A percentile compares a stretch with the other conserved stretches of the same genome.
Evolutionary conservation across 176 grass and related monocot genomes (phyloP).

Genomic region (Avena eriantha): DNA sequence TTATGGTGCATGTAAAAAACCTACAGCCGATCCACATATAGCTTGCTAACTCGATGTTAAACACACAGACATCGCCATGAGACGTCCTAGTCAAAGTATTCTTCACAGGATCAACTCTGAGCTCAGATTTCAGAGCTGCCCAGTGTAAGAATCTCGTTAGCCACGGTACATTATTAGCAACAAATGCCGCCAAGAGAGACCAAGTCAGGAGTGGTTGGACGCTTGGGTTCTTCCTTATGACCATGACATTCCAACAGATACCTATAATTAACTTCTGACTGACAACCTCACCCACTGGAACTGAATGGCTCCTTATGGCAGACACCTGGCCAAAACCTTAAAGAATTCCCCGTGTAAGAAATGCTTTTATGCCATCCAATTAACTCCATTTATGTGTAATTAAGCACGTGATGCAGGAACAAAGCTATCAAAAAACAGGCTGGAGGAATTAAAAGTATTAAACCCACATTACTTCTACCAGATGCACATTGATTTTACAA

Average conservation of each 20-base stretch:
- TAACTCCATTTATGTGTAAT: conserved; percentile 15
- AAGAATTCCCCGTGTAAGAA: not conserved
- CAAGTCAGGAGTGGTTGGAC: conserved; percentile 33
- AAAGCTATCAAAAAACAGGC: conserved; percentile 26
- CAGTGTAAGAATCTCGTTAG: not conserved
- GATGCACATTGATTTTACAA: not conserved
- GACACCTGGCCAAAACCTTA: conserved; percentile 23
- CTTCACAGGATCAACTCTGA: conserved; percentile 1
- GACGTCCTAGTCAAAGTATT: not conserved
- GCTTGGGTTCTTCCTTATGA: conserved; percentile 2
- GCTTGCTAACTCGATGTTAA: not conserved
- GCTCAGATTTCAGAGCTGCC: not conserved
- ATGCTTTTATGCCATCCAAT: not conserved
- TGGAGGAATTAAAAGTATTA: conserved; percentile 33
- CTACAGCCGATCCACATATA: not conserved
- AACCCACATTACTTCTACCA: not conserved
- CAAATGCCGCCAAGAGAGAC: conserved; percentile 11
- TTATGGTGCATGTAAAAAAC: not conserved
- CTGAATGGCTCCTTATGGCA: not conserved
- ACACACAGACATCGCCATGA: not conserved
- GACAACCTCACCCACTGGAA: conserved; percentile 32
- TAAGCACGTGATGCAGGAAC: conserved; percentile 9
- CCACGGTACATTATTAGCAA: not conserved
- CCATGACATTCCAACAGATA: conserved; percentile 37
- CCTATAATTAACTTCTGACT: conserved; percentile 6